Evolutionary conservation across 257 asterid genomes (phyloP), one percentile per base, ranked within the genome.

Genomic region (Solanum chmielewskii): DNA sequence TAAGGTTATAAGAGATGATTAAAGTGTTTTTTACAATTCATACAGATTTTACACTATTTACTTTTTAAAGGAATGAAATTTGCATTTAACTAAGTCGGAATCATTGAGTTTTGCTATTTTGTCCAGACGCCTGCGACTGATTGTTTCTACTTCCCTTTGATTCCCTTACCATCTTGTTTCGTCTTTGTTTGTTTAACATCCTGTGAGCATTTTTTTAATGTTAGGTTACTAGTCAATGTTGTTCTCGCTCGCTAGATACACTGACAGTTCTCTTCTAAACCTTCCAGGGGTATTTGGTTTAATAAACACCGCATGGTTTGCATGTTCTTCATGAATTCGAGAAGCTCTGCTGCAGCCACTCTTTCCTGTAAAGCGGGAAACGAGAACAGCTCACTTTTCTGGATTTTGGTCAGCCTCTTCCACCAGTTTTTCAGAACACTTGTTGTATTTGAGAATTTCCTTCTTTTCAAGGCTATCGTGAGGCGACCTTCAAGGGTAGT

Each of bases 341-440:
- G 87, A 87, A 91, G 86, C 90, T 39, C 90, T 90, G 93, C 90
- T 88, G 92, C 76, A 86, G 88, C 93, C 66, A 73, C 90, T 80
- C 97, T 94, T 94, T 94, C 98, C 98, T 94, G 91, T 86, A 87
- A 85, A 78, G 59, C 87, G 90, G 98, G 98, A 91, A 94, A 93
- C 95, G 88, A 91, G 73, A 92, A 87, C 87, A 90, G 88, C 83
- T 85, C 86, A 14, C 89, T 87, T 84, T 86, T 90, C 92, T 91
- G 89, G 90, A 88, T 91, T 90, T 69, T 90, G 84, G 80, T 85
- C 91, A 87, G 92, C 92, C 86, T 93, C 83, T 93, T 91, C 91
- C 95, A 92, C 11, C 85, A 87, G 83, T 93, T 89, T 86, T 88
- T 93, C 60, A 94, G 95, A 80, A 84, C 87, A 69, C 87, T 90